Percentiles rank a stretch among this genome's conserved stretches.
phyloP scores from a whole-genome alignment of 2,329 filamentous ascomycete genomes.

The Westerdykella sp. region DNA sequence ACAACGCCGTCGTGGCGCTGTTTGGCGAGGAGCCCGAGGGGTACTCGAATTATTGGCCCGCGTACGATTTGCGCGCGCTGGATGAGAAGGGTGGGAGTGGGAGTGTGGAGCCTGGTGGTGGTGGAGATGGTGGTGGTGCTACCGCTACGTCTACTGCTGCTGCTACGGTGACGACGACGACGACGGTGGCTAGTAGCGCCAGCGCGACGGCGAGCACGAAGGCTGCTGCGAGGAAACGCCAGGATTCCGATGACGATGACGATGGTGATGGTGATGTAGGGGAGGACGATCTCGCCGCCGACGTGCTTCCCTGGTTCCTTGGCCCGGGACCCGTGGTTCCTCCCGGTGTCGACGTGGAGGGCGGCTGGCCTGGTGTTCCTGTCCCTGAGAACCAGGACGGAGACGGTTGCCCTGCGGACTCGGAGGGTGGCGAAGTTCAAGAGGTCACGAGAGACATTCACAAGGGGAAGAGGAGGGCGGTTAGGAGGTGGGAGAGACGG shows the following conservation, averaged over 20 bases:
- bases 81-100: neutral
- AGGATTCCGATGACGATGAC: neutral
- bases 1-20: neutral
- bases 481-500: neutral
- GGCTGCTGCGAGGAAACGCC: neutral
- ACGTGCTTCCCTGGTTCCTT: conserved; percentile 10
- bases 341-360: conserved; percentile 2
- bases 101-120: neutral
- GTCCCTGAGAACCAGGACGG: neutral
- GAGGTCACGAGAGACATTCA: neutral
- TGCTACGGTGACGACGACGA: neutral
- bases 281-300: neutral
- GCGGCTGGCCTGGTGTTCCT: conserved; percentile 7
- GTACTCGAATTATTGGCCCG: conserved; percentile 5
- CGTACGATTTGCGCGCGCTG: neutral
- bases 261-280: neutral
- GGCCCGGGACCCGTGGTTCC: conserved; percentile 17
- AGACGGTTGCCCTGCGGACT: neutral
- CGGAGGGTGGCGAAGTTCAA: conserved; percentile 1
- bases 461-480: neutral
- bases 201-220: too few relatives aligned
- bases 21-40: conserved; percentile 7
- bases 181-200: too few relatives aligned
- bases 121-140: neutral
- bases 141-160: neutral